phyloP scores from a whole-genome alignment of 192 early-diverging fungal genomes.

The Diversispora epigaea region DNA sequence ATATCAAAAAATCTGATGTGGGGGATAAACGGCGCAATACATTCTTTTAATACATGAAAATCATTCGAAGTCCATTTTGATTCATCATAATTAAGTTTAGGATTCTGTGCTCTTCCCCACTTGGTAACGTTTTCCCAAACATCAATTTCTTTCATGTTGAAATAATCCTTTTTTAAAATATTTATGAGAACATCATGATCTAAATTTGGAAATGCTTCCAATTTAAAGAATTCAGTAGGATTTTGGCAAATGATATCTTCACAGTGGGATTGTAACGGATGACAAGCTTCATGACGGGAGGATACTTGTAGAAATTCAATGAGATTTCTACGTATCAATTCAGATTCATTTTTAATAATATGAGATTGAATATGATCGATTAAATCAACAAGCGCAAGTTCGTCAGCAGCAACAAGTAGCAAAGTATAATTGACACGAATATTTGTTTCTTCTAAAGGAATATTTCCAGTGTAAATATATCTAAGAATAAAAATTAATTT shows the following conservation, averaged over 20 bases:
- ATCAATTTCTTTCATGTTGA: conserved; percentile 29
- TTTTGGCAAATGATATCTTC: conserved; percentile 5
- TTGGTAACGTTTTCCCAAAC: conserved; percentile 25
- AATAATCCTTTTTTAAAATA: conserved; percentile 13
- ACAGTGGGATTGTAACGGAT: background rate
- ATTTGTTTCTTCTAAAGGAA: conserved; percentile 14
- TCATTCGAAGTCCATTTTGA: background rate
- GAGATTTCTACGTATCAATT: conserved; percentile 11
- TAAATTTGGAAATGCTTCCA: background rate
- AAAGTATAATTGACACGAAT: background rate
- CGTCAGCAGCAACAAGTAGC: conserved; percentile 26
- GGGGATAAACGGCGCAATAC: conserved; percentile 1
- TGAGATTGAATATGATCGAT: conserved; percentile 27
- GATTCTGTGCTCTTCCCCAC: conserved; percentile 28
- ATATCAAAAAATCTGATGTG: conserved; percentile 31
- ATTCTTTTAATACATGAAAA: background rate
- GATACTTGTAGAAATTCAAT: conserved; percentile 10
- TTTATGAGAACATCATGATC: conserved; percentile 3
- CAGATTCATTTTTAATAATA: conserved; percentile 11
- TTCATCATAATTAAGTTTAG: background rate
- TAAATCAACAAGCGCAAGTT: conserved; percentile 13
- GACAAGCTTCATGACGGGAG: conserved; percentile 6
- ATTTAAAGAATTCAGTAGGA: conserved; percentile 13
- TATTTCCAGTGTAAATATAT: conserved; percentile 27
- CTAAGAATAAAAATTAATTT: background rate